Conservation (phyloP, 192 early-diverging fungal species). For the Coemansia sp. region DNA sequence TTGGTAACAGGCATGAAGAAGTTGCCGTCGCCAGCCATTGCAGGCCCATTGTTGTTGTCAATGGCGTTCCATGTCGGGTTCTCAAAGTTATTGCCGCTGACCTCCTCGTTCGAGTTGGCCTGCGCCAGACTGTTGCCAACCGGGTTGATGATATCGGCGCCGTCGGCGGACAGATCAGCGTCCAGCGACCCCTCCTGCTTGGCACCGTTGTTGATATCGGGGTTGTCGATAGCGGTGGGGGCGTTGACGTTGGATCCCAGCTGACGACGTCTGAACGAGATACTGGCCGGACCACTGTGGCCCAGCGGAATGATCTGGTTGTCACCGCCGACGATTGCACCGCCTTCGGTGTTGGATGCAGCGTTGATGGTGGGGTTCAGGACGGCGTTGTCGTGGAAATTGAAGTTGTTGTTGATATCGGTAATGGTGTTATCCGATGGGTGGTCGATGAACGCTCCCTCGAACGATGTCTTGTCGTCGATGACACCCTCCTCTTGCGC, state of each 20-base stretch:
- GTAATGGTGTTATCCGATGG: conserved; percentile 25
- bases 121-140: conserved; percentile 37
- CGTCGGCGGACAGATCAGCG: conserved; percentile 23
- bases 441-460: conserved; percentile 34
- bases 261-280: conserved; percentile 16
- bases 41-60: conserved; percentile 27
- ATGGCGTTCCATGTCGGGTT: conserved; percentile 36
- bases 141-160: conserved; percentile 29
- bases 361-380: conserved; percentile 37
- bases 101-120: conserved; percentile 36
- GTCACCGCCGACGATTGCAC: conserved; percentile 28
- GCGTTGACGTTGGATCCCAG: conserved; percentile 21
- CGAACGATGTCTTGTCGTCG: conserved; percentile 18
- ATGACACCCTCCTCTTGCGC: conserved; percentile 31
- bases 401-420: conserved; percentile 22
- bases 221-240: conserved; percentile 20
- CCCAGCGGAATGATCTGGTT: conserved; percentile 26
- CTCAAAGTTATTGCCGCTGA: conserved; percentile 29
- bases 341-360: conserved; percentile 14
- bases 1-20: conserved; percentile 34
- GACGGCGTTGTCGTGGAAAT: conserved; percentile 45
- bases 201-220: conserved; percentile 30
- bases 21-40: conserved; percentile 29
- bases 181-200: conserved; percentile 28
- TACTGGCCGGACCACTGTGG: background rate